Base-by-base conservation (phyloP, 306 rosid species). In the Quercus rubra region DNA sequence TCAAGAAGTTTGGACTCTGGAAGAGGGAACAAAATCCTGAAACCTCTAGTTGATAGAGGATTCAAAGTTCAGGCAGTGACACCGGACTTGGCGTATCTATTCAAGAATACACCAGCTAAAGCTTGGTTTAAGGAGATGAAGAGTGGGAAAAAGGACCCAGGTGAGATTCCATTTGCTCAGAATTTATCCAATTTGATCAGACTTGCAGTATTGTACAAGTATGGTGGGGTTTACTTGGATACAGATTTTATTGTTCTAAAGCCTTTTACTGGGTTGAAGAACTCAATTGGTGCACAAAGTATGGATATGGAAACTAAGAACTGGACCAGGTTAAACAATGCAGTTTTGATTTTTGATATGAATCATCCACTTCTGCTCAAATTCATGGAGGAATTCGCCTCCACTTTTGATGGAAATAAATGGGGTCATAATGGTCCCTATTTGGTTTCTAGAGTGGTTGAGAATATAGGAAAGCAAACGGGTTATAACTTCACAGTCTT, bases 341-440 rank as follows among this genome's bases (percentile, higher is more conserved):
- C 99, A 71, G 87, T 93, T 79, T 78, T 95, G 67, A 76, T 91
- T 19, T 95, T 92, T 72, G 97, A 95, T 51, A 78, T 68, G 86
- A 88, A 90, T 4, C 98, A 95, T 81, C 99, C 97, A 15, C 96
- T 95, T 76, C 46, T 95, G 80, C 66, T 71, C 13, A 87, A 71
- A 30, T 95, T 95, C 85, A 91, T 91, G 18, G 21, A 83, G 76
- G 97, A 93, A 19, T 93, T 95, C 83, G 85, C 92, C 0, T 72
- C 71, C 20, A 89, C 91, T 75, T 95, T 91, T 80, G 87, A 93
- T 83, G 99, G 98, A 6, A 95, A 78, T 61, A 88, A 52, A 78
- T 91, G 97, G 98, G 99, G 98, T 21, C 82, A 90, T 66, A 95
- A 95, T 74, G 99, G 97, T 72, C 98, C 99, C 2, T 91, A 91